Conservation (phyloP, 345 rosid genomes). For the Stellera chamaejasme region DNA sequence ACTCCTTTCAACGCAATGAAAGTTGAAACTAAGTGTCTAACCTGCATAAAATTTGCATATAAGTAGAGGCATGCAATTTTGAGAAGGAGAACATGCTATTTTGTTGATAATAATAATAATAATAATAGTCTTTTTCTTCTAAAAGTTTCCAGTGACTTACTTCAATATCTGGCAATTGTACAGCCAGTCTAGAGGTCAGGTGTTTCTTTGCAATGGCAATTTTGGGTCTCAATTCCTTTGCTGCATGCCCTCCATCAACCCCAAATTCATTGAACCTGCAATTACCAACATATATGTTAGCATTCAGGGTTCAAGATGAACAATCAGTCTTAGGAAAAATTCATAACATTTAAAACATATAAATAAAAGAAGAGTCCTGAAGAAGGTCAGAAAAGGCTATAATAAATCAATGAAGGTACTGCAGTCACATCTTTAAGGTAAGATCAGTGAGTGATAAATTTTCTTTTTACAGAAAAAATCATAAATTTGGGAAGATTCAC, state of each 20-base stretch:
- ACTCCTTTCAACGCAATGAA: constrained; percentile 46
- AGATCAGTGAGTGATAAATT: no score
- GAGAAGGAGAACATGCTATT: not conserved
- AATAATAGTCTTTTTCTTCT: no score
- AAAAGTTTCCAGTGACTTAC: constrained; percentile 22
- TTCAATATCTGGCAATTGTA: constrained; percentile 49
- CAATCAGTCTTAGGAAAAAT: not conserved
- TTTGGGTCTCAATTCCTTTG: constrained; percentile 68
- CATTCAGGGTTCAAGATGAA: not conserved
- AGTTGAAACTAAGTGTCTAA: constrained; percentile 37
- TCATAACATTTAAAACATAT: not conserved
- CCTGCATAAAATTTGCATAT: constrained; percentile 27
- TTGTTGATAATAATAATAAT: not conserved
- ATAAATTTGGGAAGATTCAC: no score
- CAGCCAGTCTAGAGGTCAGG: constrained; percentile 42
- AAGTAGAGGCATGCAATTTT: not conserved
- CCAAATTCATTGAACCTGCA: constrained; percentile 67
- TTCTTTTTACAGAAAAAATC: no score
- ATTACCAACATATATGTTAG: not conserved
- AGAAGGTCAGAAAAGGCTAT: no score
- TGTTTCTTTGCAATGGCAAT: constrained; percentile 41
- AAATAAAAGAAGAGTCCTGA: not conserved
- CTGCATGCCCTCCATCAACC: constrained; percentile 84
- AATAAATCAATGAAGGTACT: no score
- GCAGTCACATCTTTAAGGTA: no score